Base-by-base conservation (phyloP, 805 yeast genomes). In the Hanseniaspora nectarophila region DNA sequence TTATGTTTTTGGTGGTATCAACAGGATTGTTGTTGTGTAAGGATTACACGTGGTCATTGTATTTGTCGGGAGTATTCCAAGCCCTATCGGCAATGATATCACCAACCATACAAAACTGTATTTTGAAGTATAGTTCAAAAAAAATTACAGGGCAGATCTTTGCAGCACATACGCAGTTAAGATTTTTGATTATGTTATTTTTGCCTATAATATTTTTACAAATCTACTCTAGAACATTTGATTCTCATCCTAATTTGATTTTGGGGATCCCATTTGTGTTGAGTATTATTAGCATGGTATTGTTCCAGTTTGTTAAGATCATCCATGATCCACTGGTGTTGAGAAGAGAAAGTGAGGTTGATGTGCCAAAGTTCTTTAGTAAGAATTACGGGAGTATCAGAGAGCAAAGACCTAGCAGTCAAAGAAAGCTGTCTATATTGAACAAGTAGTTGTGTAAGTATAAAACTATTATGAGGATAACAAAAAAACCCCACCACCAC, bases 81-180 rank as follows among this genome's bases (percentile, higher is more conserved):
- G 65, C 81, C 0, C 59, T 80, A 38, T 76, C 80, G 1, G 67
- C 80, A 0, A 52, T 78, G 4, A 68, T 72, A 1, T 67, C 76
- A 0, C 90, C 92, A 0, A 71, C 81, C 0, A 56, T 81, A 10
- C 81, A 77, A 59, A 71, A 82, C 0, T 57, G 83, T 1, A 65
- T 82, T 10, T 71, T 80, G 51, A 84, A 84, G 61, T 79, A 80
- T 62, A 75, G 73, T 55, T 76, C 78, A 1, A 77, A 77, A 38
- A 70, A 73, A 13, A 73, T 73, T 55, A 71, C 77, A 4, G 94
- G 94, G 16, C 87, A 82, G 62, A 70, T 81, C 16, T 82, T 82
- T 66, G 88, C 90, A 9, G 86, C 82, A 0, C 63, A 82, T 42
- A 77, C 86, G 0, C 62, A 83, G 46, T 61, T 81, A 16, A 76